A percentile compares a stretch with the other conserved stretches of the same genome.
These are phyloP conservation scores for Strobilomyces confusus DNA, from an alignment of 768 basidiomycete species.

Conservation along the genomic window DNA sequence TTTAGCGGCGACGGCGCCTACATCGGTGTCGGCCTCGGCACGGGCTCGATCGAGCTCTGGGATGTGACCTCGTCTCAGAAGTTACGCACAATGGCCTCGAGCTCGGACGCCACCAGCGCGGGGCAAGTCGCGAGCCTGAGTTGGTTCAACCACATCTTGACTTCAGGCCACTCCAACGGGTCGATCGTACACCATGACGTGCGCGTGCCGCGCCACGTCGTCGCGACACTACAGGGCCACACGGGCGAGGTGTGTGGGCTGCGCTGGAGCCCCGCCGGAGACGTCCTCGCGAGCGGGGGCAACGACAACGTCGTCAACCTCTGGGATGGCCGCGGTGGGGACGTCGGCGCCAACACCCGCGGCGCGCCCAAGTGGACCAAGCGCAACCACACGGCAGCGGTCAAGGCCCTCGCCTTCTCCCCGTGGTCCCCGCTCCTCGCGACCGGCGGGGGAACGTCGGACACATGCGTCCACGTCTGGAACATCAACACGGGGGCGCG, in stretches of 20 bases:
- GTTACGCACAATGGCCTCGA: slow-evolving; percentile 79
- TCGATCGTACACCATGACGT: slow-evolving; percentile 98
- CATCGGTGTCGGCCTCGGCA: slow-evolving; percentile 75
- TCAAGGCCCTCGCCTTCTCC: slow-evolving; percentile 92
- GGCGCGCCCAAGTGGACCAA: slow-evolving; percentile 86
- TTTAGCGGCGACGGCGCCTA: slow-evolving; percentile 80
- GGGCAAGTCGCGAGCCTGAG: slow-evolving; percentile 79
- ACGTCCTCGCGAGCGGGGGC: slow-evolving; percentile 89
- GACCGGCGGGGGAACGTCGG: slow-evolving; percentile 91
- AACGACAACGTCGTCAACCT: slow-evolving; percentile 98
- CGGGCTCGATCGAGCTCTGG: slow-evolving; percentile 93
- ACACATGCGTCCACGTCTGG: slow-evolving; percentile 89
- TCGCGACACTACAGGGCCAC: slow-evolving; percentile 87
- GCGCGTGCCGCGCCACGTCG: slow-evolving; percentile 79
- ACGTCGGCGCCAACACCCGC: slow-evolving; percentile 41
- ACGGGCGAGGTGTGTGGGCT: slow-evolving; percentile 91
- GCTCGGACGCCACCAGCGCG: slow-evolving; percentile 21
- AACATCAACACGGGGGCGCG: slow-evolving; percentile 90
- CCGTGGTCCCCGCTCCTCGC: slow-evolving; percentile 93
- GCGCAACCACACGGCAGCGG: slow-evolving; percentile 85
- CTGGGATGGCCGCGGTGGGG: slow-evolving; percentile 84
- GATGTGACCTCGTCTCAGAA: slow-evolving; percentile 77
- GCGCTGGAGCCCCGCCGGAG: slow-evolving; percentile 84
- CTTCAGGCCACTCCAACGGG: slow-evolving; percentile 88
- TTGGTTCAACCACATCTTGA: slow-evolving; percentile 86